Evolutionary conservation across 2,329 filamentous ascomycete genomes (phyloP).

Genomic region (Venturia aucupariae): DNA sequence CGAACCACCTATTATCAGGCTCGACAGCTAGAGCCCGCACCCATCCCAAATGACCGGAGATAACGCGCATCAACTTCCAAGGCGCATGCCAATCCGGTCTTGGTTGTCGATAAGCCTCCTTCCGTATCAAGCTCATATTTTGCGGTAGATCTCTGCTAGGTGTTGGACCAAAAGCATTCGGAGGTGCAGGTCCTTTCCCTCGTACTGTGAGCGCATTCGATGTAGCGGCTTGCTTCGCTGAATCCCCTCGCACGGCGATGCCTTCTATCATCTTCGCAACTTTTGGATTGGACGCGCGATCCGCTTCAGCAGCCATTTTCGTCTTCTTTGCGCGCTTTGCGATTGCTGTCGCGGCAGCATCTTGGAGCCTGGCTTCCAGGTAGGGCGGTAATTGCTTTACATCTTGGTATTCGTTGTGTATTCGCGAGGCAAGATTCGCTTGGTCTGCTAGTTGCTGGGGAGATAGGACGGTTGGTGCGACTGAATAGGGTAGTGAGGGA

Average conservation of each 20-base stretch:
- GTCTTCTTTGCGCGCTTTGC: conserved; percentile 52
- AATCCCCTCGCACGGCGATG: conserved; percentile 39
- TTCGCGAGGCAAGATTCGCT: conserved; percentile 46
- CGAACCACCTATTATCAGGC: conserved; percentile 96
- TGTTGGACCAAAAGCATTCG: conserved; percentile 48
- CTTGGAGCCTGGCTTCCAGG: conserved; percentile 70
- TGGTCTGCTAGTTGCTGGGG: conserved; percentile 35
- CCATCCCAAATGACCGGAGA: conserved; percentile 94
- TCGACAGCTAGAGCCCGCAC: conserved; percentile 83
- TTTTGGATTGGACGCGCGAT: conserved; percentile 42
- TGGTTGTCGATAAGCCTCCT: conserved; percentile 55
- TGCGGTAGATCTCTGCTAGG: conserved; percentile 38
- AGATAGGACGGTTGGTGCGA: conserved; percentile 37
- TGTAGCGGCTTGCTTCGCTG: conserved; percentile 34
- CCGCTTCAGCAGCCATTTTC: conserved; percentile 39
- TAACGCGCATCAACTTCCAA: conserved; percentile 97
- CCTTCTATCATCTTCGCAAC: conserved; percentile 60
- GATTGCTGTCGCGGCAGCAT: conserved; percentile 45
- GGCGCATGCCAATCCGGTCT: conserved; percentile 95
- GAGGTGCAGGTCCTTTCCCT: conserved; percentile 36
- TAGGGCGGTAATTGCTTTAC: conserved; percentile 68
- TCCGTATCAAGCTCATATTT: conserved; percentile 50
- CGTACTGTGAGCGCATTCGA: conserved; percentile 51
- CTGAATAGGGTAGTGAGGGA: conserved; percentile 29
- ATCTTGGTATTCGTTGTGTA: conserved; percentile 66